Evolutionary conservation across 108 stramenopile genomes (phyloP).

Genomic region (Asterionellopsis glacialis): DNA sequence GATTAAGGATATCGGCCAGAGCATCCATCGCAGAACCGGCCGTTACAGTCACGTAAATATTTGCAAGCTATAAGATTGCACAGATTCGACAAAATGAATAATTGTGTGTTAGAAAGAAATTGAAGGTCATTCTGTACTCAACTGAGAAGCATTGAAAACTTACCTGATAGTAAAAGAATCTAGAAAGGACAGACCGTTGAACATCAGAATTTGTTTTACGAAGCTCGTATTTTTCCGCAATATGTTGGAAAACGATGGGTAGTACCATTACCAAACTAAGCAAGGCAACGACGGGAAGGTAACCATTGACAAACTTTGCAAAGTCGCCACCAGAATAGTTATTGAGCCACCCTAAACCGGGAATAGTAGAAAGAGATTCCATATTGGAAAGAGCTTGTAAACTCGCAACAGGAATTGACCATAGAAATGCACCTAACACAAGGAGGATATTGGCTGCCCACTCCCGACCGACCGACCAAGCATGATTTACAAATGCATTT

Average conservation of each 20-base stretch:
- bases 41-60: constrained; percentile 86
- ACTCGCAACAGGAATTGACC: constrained; percentile 81
- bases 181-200: constrained; percentile 71
- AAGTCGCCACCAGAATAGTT: constrained; percentile 44
- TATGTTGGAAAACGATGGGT: constrained; percentile 70
- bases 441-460: constrained; percentile 62
- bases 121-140: not conserved
- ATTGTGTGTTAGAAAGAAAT: not conserved
- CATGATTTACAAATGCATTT: constrained; percentile 65
- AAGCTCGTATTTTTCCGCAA: constrained; percentile 73
- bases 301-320: constrained; percentile 78
- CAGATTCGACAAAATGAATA: not conserved
- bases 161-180: constrained; percentile 86
- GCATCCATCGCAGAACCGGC: constrained; percentile 75
- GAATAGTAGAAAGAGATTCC: constrained; percentile 18
- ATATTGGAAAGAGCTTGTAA: constrained; percentile 78
- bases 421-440: constrained; percentile 68
- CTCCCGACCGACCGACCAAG: constrained; percentile 37
- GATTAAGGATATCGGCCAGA: constrained; percentile 74
- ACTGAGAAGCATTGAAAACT: too few relatives aligned
- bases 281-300: constrained; percentile 84
- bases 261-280: constrained; percentile 69
- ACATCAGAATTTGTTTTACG: constrained; percentile 76
- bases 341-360: constrained; percentile 35
- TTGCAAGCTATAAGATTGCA: constrained; percentile 37